These are phyloP conservation scores for Quercus tomentella DNA, from an alignment of 331 rosid species.

Conservation along the genomic window DNA sequence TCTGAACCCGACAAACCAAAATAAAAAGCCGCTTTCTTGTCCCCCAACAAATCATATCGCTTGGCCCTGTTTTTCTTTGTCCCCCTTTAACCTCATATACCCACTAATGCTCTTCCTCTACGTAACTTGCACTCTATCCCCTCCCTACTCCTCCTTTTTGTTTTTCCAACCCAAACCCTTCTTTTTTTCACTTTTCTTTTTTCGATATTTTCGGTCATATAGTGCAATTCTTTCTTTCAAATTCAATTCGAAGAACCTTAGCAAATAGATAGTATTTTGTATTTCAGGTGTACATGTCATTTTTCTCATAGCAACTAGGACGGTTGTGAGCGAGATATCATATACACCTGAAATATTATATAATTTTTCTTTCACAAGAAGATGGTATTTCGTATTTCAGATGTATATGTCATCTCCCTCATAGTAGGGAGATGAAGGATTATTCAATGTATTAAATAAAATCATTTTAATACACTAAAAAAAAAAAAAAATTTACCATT, in stretches of 20 bases:
- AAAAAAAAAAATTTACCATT: background rate
- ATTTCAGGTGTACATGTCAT: no score
- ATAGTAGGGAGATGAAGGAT: background rate
- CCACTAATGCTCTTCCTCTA: conserved; percentile 1
- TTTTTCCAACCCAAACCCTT: background rate
- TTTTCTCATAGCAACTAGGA: no score
- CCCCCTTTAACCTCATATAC: conserved; percentile 21
- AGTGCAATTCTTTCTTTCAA: background rate
- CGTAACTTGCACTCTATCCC: conserved; percentile 13
- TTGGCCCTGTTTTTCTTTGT: conserved; percentile 37
- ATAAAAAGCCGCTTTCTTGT: conserved; percentile 56
- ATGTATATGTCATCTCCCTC: no score
- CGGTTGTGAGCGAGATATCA: no score
- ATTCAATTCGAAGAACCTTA: background rate
- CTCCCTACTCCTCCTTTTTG: background rate
- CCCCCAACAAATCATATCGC: conserved; percentile 43
- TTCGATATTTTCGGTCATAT: no score
- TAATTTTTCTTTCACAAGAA: no score
- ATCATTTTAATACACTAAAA: no score
- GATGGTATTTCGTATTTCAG: no score
- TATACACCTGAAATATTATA: no score
- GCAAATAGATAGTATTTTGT: background rate
- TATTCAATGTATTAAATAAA: no score
- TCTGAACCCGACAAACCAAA: conserved; percentile 42
- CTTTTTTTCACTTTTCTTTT: no score